Conservation (phyloP, 106 monocot species). For the Acanthochlamys bracteata region DNA sequence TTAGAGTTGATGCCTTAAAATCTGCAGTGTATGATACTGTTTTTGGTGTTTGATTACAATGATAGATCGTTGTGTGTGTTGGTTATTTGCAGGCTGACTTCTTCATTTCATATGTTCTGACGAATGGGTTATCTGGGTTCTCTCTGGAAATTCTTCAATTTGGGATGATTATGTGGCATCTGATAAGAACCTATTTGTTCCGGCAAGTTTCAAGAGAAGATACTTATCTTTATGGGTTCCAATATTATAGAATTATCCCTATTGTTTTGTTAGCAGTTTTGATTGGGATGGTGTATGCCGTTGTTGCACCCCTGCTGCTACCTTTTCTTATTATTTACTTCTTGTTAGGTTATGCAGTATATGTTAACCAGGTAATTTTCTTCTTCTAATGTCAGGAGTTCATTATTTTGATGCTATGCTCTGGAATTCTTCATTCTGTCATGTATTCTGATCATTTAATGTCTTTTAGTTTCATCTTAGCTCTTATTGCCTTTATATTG, state of each 20-base stretch:
- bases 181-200: conserved; percentile 30
- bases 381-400: conserved; percentile 5
- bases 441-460: too few species aligned
- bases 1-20: too few species aligned
- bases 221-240: conserved; percentile 55
- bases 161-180: conserved; percentile 49
- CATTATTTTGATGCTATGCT: too few species aligned
- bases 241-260: conserved; percentile 61
- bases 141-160: conserved; percentile 63
- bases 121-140: conserved; percentile 69
- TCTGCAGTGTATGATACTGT: too few species aligned
- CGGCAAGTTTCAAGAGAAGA: conserved; percentile 17
- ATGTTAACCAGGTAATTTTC: conserved; percentile 57
- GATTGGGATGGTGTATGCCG: conserved; percentile 75
- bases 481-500: too few species aligned
- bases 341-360: conserved; percentile 64
- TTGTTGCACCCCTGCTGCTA: conserved; percentile 54
- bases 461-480: too few species aligned
- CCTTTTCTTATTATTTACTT: conserved; percentile 73
- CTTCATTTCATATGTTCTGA: conserved; percentile 72
- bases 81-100: conserved; percentile 68
- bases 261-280: conserved; percentile 64
- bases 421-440: too few species aligned
- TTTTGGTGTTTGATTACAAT: too few species aligned
- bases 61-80: too few species aligned